These are phyloP conservation scores for Sutorius australiensis DNA, from an alignment of 768 basidiomycete genomes.

Conservation along the genomic window DNA sequence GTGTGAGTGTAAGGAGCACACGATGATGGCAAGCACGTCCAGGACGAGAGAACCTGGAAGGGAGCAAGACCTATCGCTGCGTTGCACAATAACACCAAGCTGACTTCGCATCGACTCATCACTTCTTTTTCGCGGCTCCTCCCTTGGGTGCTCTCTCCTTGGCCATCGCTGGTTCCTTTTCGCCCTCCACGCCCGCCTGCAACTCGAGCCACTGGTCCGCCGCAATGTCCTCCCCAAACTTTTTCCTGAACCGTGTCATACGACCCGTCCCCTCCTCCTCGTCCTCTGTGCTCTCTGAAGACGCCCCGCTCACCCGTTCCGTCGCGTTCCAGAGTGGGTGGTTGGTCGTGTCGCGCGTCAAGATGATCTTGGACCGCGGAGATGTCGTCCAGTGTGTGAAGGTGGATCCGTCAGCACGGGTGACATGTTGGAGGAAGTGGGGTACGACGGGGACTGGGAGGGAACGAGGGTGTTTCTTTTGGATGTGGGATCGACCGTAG, in stretches of 20 bases:
- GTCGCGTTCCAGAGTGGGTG: conserved; percentile 83
- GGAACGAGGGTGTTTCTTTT: conserved; percentile 60
- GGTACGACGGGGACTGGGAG: conserved; percentile 84
- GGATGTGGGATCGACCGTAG: conserved; percentile 81
- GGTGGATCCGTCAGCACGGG: conserved; percentile 84
- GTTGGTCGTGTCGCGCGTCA: conserved; percentile 87
- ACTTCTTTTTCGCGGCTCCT: conserved; percentile 19
- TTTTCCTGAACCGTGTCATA: conserved; percentile 73
- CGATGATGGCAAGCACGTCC: no score
- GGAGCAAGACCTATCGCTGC: background rate
- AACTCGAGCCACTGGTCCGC: conserved; percentile 30
- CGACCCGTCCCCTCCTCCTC: conserved; percentile 72
- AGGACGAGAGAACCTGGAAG: no score
- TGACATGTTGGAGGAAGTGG: conserved; percentile 80
- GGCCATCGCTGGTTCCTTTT: conserved; percentile 25
- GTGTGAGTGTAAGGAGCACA: no score
- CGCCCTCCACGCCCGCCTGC: conserved; percentile 25
- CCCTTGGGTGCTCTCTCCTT: conserved; percentile 19
- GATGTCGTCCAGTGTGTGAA: conserved; percentile 89
- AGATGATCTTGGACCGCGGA: conserved; percentile 67
- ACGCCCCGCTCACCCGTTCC: conserved; percentile 45
- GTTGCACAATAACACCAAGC: background rate
- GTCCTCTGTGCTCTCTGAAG: conserved; percentile 43
- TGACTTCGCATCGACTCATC: background rate
- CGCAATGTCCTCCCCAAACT: conserved; percentile 55